phyloP scores from a whole-genome alignment of 371 early-diverging fungal genomes.

The Zychaea mexicana region DNA sequence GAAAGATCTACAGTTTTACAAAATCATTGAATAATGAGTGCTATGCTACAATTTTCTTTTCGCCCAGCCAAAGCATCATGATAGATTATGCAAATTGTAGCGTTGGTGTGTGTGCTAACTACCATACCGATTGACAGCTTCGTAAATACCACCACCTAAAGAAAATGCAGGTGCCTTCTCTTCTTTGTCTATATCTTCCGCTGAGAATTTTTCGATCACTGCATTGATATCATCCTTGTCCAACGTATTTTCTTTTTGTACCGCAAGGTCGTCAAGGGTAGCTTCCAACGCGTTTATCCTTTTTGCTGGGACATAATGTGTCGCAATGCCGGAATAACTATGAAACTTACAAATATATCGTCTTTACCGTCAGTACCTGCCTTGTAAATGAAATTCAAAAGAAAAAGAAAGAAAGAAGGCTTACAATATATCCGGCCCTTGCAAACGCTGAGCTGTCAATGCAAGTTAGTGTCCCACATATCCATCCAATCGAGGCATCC shows the following conservation, averaged over 20 bases:
- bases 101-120: background rate
- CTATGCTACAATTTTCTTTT: background rate
- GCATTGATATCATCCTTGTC: slow-evolving; percentile 75
- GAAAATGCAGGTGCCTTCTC: slow-evolving; percentile 22
- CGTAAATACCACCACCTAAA: slow-evolving; percentile 68
- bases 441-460: slow-evolving; percentile 79
- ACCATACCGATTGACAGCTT: slow-evolving; percentile 70
- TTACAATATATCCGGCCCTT: slow-evolving; percentile 83
- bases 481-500: slow-evolving; percentile 89
- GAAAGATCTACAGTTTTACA: slow-evolving; percentile 61
- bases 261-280: slow-evolving; percentile 81
- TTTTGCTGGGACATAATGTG: slow-evolving; percentile 92
- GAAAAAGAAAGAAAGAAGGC: background rate
- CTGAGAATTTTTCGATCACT: slow-evolving; percentile 93
- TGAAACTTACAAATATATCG: slow-evolving; percentile 1
- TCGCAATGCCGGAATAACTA: slow-evolving; percentile 69
- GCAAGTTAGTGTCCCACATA: slow-evolving; percentile 90
- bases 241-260: slow-evolving; percentile 44
- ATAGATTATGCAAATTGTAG: background rate
- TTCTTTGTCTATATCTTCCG: slow-evolving; percentile 47
- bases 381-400: too few species aligned
- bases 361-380: too few species aligned
- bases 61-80: background rate
- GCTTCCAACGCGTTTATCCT: slow-evolving; percentile 80
- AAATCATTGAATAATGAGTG: background rate